Percentiles rank a stretch among this genome's conserved stretches.
These are phyloP conservation scores for Pistacia vera DNA, from an alignment of 345 rosid species.

Conservation along the genomic window DNA sequence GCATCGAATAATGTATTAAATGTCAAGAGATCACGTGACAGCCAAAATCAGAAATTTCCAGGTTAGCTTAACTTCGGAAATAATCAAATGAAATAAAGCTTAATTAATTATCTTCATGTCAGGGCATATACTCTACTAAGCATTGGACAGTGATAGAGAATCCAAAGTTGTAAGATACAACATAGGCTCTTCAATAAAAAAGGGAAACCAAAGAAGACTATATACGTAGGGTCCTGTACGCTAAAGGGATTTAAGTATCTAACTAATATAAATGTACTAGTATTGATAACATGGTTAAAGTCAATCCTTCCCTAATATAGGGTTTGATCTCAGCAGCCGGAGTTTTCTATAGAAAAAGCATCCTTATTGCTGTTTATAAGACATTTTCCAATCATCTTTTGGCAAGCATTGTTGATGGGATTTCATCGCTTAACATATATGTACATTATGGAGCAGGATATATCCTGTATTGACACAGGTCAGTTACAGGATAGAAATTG, in stretches of 20 bases:
- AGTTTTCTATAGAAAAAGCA: background rate
- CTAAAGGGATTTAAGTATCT: background rate
- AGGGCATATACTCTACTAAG: background rate
- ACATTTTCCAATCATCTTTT: background rate
- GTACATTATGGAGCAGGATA: no score
- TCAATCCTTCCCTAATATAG: background rate
- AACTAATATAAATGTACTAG: background rate
- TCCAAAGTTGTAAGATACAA: background rate
- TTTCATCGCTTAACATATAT: background rate
- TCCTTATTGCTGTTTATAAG: background rate
- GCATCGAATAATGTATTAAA: slow-evolving; percentile 37
- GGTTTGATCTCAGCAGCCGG: background rate
- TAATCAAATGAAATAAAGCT: background rate
- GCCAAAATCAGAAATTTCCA: slow-evolving; percentile 49
- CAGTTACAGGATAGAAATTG: background rate
- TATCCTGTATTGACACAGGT: background rate
- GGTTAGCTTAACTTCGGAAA: slow-evolving; percentile 44
- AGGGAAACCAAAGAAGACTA: background rate
- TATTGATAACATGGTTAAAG: background rate
- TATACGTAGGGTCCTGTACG: background rate
- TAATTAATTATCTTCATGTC: slow-evolving; percentile 16
- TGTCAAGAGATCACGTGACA: slow-evolving; percentile 55
- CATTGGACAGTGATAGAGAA: background rate
- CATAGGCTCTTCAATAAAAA: background rate
- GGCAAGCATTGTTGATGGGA: background rate